Percentiles rank a stretch among this genome's conserved stretches.
Conservation (phyloP, 306 rosid genomes). For the Begonia fuchsioides region DNA sequence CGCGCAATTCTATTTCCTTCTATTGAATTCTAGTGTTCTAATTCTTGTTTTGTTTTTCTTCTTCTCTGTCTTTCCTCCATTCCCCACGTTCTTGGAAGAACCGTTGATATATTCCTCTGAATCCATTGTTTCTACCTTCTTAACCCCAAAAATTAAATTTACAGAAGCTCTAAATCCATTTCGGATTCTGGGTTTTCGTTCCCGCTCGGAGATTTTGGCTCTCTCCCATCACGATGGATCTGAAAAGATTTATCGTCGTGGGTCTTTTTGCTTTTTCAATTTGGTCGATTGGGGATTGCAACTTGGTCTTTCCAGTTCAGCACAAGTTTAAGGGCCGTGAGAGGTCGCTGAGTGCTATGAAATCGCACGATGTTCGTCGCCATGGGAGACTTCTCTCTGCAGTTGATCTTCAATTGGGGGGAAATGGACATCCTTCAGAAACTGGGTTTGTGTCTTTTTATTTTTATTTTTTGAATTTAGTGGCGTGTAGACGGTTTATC, state of each 20-base stretch:
- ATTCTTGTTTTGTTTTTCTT: not conserved
- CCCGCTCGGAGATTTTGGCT: not conserved
- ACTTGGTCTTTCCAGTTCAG: constrained; percentile 41
- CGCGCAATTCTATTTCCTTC: not conserved
- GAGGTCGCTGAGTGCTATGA: constrained; percentile 29
- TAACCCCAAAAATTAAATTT: no score
- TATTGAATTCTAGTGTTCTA: not conserved
- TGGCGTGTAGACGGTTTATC: no score
- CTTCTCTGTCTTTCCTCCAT: not conserved
- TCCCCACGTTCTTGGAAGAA: not conserved
- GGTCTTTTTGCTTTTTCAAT: constrained; percentile 11
- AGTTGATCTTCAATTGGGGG: constrained; percentile 57
- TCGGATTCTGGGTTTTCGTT: constrained; percentile 7
- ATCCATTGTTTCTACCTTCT: no score
- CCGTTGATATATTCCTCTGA: no score
- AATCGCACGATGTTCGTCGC: constrained; percentile 53
- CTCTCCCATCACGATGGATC: constrained; percentile 29
- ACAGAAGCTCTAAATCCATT: not conserved
- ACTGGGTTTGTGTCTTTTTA: constrained; percentile 32
- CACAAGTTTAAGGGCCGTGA: constrained; percentile 47
- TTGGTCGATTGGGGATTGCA: constrained; percentile 18
- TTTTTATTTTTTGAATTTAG: no score
- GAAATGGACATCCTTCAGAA: constrained; percentile 55
- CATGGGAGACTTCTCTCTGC: constrained; percentile 58
- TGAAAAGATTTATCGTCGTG: constrained; percentile 11